Conservation (phyloP, 345 rosid genomes). For the Dipteronia dyeriana region DNA sequence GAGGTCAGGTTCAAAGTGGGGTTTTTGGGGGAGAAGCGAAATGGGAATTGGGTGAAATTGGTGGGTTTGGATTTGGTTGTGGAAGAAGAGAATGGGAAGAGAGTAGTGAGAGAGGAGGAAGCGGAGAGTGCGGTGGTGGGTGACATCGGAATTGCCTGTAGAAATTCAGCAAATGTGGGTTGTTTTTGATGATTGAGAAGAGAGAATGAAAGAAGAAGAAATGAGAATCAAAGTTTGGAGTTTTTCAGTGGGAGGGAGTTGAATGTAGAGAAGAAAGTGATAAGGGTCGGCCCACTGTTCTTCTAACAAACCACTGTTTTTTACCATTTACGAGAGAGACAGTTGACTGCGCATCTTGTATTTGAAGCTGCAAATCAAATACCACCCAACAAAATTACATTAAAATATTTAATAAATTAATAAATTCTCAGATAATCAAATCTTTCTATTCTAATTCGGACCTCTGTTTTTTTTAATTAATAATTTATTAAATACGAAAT, state of each 20-base stretch:
- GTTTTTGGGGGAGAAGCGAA: conserved; percentile 12
- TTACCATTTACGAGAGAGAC: background rate
- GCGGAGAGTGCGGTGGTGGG: conserved; percentile 15
- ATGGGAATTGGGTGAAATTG: conserved; percentile 3
- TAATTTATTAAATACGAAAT: no score
- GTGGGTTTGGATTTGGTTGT: background rate
- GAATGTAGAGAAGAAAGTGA: background rate
- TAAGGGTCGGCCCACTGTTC: conserved; percentile 17
- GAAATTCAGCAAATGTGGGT: conserved; percentile 1
- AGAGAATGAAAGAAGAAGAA: background rate
- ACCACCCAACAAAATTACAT: background rate
- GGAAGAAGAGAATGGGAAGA: conserved; percentile 8
- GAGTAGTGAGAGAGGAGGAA: conserved; percentile 8
- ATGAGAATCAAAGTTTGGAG: background rate
- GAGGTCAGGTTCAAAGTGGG: background rate
- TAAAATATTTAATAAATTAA: no score
- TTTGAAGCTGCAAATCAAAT: background rate
- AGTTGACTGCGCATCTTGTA: conserved; percentile 5
- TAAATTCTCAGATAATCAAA: no score
- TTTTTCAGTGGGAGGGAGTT: background rate
- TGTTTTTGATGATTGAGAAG: background rate
- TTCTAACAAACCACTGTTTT: background rate
- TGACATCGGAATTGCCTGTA: conserved; percentile 20
- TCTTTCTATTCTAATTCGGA: no score
- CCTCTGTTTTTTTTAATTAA: no score